Base-by-base conservation (phyloP, 2,329 filamentous ascomycete genomes). In the Dendryphion nanum region DNA sequence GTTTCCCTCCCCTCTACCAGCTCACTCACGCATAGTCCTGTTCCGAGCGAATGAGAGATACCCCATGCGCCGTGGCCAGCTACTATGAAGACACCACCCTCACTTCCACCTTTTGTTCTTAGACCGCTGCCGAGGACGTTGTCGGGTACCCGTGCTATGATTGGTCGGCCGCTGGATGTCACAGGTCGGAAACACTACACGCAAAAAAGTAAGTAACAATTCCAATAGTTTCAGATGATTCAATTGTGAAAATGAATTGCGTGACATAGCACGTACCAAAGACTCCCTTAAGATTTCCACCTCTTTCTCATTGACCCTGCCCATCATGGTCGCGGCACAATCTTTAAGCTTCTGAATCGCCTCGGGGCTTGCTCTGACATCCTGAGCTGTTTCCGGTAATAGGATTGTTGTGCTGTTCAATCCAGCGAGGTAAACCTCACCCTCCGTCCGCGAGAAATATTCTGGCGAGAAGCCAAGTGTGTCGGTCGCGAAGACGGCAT, bases 1-100 rank as follows among this genome's bases (percentile, higher is more conserved):
- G 76, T 64, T 43, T 66, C 59, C 43, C 72, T 66, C 2, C 79
- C 82, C 50, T 78, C 73, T 29, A 87, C 73, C 74, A 89, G 72
- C 66, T 89, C 85, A 8, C 82, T 76, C 67, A 89, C 68, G 5
- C 87, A 79, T 48, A 77, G 76, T 0, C 86, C 86, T 0, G 84
- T 89, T 2, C 85, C 86, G 19, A 87, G 64, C 13, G 59, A 61
- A 38, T 68, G 67, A 23, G 66, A 67, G 14, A 73, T 66, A 21
- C 85, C 86, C 86, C 86, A 90, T 0, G 85, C 82, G 0, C 85
- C 86, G 69, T 90, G 86, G 0, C 86, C 86, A 4, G 82, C 73
- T 1, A 82, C 81, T 24, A 89, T 61, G 57, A 79, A 90, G 0
- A 91, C 81, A 4, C 85, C 85, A 2, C 83, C 81, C 1, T 71